These are phyloP conservation scores for Leccinum disarticulatum DNA, from an alignment of 768 basidiomycete genomes.

Conservation along the genomic window DNA sequence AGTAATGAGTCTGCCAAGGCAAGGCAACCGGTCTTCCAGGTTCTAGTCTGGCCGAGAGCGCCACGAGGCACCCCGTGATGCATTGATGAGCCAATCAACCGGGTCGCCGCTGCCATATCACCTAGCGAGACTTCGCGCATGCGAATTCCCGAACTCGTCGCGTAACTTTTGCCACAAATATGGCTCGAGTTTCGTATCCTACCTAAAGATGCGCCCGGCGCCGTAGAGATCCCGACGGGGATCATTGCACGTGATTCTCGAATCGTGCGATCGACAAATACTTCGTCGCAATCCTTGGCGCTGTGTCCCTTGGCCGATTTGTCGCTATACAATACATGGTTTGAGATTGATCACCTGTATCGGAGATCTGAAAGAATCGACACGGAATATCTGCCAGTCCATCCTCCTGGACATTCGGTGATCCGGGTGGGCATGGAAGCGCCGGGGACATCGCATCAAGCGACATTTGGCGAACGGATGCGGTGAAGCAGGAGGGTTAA, in stretches of 20 bases:
- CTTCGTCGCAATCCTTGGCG: not conserved
- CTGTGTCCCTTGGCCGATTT: not conserved
- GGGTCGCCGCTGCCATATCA: constrained; percentile 1
- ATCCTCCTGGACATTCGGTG: constrained; percentile 2
- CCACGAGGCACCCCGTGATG: not conserved
- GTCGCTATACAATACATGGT: not conserved
- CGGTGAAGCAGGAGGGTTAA: not conserved
- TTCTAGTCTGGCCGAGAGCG: constrained; percentile 4
- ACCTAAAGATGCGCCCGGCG: not conserved
- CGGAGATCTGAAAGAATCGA: constrained; percentile 9
- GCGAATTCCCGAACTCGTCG: not conserved
- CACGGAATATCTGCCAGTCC: not conserved
- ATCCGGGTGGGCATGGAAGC: constrained; percentile 1
- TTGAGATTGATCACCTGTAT: not conserved
- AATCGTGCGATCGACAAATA: not conserved
- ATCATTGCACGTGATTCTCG: not conserved
- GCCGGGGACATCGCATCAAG: constrained; percentile 21
- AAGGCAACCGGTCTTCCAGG: not conserved
- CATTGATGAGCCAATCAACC: not conserved
- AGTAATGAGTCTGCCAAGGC: not conserved
- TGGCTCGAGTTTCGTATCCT: not conserved
- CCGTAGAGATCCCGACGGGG: not conserved
- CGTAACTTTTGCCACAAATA: not conserved
- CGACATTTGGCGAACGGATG: not conserved
- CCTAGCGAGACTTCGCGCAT: not conserved